These are phyloP conservation scores for Hyphopichia fennica DNA, from an alignment of 1,139 yeast species.

Conservation along the genomic window DNA sequence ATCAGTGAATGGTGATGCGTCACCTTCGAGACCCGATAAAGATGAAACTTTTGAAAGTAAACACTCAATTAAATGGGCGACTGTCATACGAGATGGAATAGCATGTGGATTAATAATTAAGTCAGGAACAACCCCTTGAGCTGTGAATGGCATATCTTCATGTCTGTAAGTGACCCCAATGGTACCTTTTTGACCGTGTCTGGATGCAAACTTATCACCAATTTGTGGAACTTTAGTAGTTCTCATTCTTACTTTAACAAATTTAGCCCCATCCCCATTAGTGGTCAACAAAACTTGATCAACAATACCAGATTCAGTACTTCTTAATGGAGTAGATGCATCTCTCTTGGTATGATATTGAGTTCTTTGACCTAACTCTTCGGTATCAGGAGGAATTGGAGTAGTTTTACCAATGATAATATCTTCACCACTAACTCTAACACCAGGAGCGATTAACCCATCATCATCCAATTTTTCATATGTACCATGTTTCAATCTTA, in stretches of 20 bases:
- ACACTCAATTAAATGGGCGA: slow-evolving; percentile 96
- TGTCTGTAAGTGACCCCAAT: slow-evolving; percentile 97
- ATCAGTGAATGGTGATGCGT: slow-evolving; percentile 98
- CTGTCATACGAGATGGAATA: slow-evolving; percentile 99
- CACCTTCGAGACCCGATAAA: slow-evolving; percentile 83
- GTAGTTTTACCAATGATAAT: slow-evolving; percentile 98
- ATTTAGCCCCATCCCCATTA: slow-evolving; percentile 95
- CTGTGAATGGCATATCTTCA: slow-evolving; percentile 94
- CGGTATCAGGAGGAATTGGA: slow-evolving; percentile 97
- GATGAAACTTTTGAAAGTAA: slow-evolving; percentile 98
- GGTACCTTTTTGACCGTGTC: slow-evolving; percentile 99
- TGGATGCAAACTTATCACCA: slow-evolving; percentile 98
- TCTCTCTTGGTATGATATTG: slow-evolving; percentile 98
- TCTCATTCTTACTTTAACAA: slow-evolving; percentile 98
- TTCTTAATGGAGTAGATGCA: slow-evolving; percentile 95
- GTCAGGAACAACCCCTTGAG: slow-evolving; percentile 87
- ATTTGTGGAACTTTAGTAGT: slow-evolving; percentile 97
- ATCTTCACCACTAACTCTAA: slow-evolving; percentile 97
- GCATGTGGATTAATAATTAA: slow-evolving; percentile 99
- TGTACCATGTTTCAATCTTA: slow-evolving; percentile 95
- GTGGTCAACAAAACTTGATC: slow-evolving; percentile 97
- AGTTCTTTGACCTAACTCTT: slow-evolving; percentile 97
- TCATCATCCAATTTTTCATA: slow-evolving; percentile 97
- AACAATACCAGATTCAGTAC: slow-evolving; percentile 97
- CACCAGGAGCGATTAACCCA: slow-evolving; percentile 97